phyloP scores from a whole-genome alignment of 176 grass and related monocot genomes.

The Elaeis guineensis region DNA sequence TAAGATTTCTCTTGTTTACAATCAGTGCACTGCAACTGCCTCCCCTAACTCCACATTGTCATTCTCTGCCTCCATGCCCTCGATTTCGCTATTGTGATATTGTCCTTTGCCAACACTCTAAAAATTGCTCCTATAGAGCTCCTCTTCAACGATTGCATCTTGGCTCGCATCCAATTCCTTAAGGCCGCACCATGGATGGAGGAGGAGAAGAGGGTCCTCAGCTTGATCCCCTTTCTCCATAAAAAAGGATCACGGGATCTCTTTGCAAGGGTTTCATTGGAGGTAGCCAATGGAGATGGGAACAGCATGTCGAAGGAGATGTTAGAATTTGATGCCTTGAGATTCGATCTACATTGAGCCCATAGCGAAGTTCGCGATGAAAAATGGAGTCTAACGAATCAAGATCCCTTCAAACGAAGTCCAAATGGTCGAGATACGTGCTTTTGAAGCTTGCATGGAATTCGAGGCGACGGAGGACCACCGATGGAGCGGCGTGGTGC shows the following conservation, averaged over 20 bases:
- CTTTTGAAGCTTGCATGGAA: too few relatives aligned
- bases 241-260: slow-evolving; percentile 37
- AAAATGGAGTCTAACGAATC: too few relatives aligned
- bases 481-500: too few relatives aligned
- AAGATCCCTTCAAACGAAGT: too few relatives aligned
- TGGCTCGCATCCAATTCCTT: slow-evolving; percentile 27
- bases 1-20: not conserved
- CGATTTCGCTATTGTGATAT: slow-evolving; percentile 32
- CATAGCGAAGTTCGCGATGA: too few relatives aligned
- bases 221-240: slow-evolving; percentile 44
- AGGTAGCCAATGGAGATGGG: not conserved
- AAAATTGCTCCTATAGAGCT: slow-evolving; percentile 51
- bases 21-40: not conserved
- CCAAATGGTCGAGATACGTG: too few relatives aligned
- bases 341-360: too few relatives aligned
- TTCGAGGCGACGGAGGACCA: too few relatives aligned
- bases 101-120: slow-evolving; percentile 36
- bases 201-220: slow-evolving; percentile 30
- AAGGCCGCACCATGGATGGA: slow-evolving; percentile 58
- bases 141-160: slow-evolving; percentile 43
- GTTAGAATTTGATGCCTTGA: too few relatives aligned
- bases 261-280: slow-evolving; percentile 26
- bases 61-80: slow-evolving; percentile 52
- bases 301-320: slow-evolving; percentile 29
- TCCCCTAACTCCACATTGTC: slow-evolving; percentile 19